A percentile compares a stretch with the other conserved stretches of the same genome.
These are phyloP conservation scores for Calonectria naviculata DNA, from an alignment of 2,329 filamentous ascomycete genomes.

Conservation along the genomic window DNA sequence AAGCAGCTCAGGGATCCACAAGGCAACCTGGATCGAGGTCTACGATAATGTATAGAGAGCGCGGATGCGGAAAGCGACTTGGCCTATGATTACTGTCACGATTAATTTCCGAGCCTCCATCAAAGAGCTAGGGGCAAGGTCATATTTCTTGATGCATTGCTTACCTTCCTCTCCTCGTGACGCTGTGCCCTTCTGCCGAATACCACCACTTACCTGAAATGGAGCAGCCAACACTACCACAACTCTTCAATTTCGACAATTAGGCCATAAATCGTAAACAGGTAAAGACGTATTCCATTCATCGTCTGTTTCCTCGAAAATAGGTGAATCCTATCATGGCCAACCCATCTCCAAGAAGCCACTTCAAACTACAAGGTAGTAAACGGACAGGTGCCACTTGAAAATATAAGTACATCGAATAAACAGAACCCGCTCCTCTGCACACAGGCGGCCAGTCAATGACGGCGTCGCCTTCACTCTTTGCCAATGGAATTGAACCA, in stretches of 20 bases:
- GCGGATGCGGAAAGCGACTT: neutral
- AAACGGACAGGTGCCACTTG: conserved; percentile 7
- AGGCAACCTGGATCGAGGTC: neutral
- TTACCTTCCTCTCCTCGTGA: neutral
- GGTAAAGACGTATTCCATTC: neutral
- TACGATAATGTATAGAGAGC: neutral
- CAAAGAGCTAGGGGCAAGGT: no score
- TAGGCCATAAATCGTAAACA: neutral
- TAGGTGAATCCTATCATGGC: neutral
- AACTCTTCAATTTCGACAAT: neutral
- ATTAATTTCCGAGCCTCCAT: no score
- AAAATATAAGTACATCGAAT: conserved; percentile 29
- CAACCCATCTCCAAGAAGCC: conserved; percentile 13
- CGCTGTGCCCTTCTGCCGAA: neutral
- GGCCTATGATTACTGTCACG: no score
- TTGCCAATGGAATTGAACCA: conserved; percentile 10
- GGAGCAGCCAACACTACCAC: neutral
- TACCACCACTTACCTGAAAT: neutral
- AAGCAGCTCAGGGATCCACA: neutral
- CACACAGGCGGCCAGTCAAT: neutral
- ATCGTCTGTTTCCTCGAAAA: neutral
- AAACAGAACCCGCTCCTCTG: conserved; percentile 9
- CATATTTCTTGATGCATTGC: neutral
- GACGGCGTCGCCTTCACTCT: conserved; percentile 3
- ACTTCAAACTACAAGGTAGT: conserved; percentile 9